These are phyloP conservation scores for Fusarium keratoplasticum DNA, from an alignment of 2,329 filamentous ascomycete genomes.

Conservation along the genomic window DNA sequence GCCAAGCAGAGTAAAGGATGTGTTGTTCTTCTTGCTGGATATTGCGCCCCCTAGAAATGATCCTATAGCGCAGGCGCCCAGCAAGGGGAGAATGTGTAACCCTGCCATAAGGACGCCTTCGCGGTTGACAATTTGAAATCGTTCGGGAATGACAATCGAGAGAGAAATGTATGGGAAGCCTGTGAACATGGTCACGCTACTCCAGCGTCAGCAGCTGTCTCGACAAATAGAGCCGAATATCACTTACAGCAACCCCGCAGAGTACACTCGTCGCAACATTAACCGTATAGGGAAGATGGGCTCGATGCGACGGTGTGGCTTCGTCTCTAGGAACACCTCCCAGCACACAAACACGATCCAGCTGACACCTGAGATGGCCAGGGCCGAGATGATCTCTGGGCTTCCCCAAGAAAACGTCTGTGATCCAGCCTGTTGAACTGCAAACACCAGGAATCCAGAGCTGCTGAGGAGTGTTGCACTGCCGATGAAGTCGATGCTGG, in stretches of 20 bases:
- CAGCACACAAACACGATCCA: constrained; percentile 63
- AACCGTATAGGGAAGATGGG: constrained; percentile 67
- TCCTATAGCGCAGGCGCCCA: constrained; percentile 66
- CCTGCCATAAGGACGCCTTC: constrained; percentile 66
- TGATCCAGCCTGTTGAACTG: constrained; percentile 67
- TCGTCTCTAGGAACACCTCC: constrained; percentile 60
- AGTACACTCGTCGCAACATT: constrained; percentile 61
- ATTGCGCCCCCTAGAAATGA: constrained; percentile 66
- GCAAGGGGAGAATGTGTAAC: constrained; percentile 68
- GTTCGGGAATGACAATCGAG: constrained; percentile 69
- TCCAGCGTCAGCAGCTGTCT: constrained; percentile 22
- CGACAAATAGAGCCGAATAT: neutral
- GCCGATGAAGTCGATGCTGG: constrained; percentile 65
- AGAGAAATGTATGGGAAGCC: constrained; percentile 69
- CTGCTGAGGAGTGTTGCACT: constrained; percentile 62
- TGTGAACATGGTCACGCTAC: constrained; percentile 65
- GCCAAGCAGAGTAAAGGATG: constrained; percentile 61
- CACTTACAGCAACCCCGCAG: constrained; percentile 62
- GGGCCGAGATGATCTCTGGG: constrained; percentile 60
- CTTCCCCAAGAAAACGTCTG: constrained; percentile 64
- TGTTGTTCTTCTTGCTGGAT: constrained; percentile 66
- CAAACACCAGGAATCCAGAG: constrained; percentile 66
- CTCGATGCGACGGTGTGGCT: constrained; percentile 55
- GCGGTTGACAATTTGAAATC: constrained; percentile 69
- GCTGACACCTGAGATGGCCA: constrained; percentile 60